Base-by-base conservation (phyloP, 495 filamentous ascomycete genomes). In the Xylona heveae region DNA sequence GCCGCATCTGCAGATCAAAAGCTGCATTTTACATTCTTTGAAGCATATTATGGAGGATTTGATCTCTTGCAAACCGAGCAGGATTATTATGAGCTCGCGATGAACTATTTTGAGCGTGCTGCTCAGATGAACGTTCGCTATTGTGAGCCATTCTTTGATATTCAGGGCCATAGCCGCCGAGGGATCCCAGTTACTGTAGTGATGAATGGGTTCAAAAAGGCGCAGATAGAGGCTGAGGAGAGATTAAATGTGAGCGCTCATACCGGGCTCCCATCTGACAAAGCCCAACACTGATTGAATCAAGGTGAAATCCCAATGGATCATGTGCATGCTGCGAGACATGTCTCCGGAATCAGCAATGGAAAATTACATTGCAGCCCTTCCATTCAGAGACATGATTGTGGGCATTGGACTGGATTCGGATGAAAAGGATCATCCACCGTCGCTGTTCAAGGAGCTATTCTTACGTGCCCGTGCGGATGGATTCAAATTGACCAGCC, bases 321-420 rank as follows among this genome's bases (percentile, higher is more conserved):
- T 33, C 28, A 41, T 41, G 38, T 41, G 38, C 25, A 33, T 41
- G 13, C 26, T 41, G 10, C 34, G 28, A 20, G 34, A 41, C 17
- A 32, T 41, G 26, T 22, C 22, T 7, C 27, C 34, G 9, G 27
- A 24, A 9, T 33, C 22, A 13, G 35, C 38, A 4, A 33, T 38
- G 38, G 38, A 17, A 12, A 28, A 20, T 4, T 29, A 35, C 17
- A 34, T 12, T n/a, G 38, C 34, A n/a, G 35, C 29, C 6, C 28
- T 37, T 27, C 28, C 35, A 6, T 38, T 28, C 15, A 28, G 29
- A 24, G 29, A 22, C 20, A 20, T 15, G n/a, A 41, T 41, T 17
- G 14, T 33, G 4, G 38, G 15, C 10, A 34, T 41, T 22, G 38
- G 38, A 3, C 38, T 41, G 10, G 38, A 41, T 24, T 27, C 28